phyloP scores from a whole-genome alignment of 2,329 filamentous ascomycete genomes.

The Aspergillus sojae region DNA sequence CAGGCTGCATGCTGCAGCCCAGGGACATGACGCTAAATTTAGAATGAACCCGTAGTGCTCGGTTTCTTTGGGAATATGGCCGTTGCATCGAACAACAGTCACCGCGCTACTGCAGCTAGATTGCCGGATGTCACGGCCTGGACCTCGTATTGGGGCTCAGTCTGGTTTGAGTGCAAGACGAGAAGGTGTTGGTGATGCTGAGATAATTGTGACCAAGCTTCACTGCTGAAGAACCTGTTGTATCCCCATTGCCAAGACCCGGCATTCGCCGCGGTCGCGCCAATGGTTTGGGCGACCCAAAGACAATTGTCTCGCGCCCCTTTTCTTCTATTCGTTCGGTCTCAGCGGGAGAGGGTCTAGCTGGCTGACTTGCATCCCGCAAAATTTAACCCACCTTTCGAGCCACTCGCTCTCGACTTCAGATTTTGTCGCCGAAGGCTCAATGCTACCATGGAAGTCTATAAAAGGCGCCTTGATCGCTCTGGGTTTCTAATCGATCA shows the following conservation, averaged over 20 bases:
- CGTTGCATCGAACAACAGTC: not conserved
- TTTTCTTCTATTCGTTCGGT: not conserved
- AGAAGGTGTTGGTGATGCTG: not conserved
- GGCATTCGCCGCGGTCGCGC: not conserved
- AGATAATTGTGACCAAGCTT: constrained; percentile 1
- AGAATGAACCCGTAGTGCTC: not conserved
- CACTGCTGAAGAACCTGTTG: not conserved
- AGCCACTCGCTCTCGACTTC: not conserved
- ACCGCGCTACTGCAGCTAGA: not conserved
- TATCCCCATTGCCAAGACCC: not conserved
- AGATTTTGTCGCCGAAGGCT: not conserved
- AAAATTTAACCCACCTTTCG: not conserved
- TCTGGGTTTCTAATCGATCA: not conserved
- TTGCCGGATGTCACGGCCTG: not conserved
- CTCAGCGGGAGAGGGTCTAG: not conserved
- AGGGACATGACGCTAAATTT: not conserved
- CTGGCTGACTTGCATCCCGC: not conserved
- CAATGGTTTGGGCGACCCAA: not conserved
- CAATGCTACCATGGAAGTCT: not conserved
- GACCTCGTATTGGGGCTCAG: not conserved
- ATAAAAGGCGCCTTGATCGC: not conserved
- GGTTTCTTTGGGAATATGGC: not conserved
- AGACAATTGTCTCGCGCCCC: not conserved
- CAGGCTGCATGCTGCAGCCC: not conserved
- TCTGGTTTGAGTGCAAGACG: not conserved